Percentiles rank a stretch among this genome's conserved stretches.
phyloP scores from a whole-genome alignment of 192 early-diverging fungal species.

The Mortierella hygrophila region DNA sequence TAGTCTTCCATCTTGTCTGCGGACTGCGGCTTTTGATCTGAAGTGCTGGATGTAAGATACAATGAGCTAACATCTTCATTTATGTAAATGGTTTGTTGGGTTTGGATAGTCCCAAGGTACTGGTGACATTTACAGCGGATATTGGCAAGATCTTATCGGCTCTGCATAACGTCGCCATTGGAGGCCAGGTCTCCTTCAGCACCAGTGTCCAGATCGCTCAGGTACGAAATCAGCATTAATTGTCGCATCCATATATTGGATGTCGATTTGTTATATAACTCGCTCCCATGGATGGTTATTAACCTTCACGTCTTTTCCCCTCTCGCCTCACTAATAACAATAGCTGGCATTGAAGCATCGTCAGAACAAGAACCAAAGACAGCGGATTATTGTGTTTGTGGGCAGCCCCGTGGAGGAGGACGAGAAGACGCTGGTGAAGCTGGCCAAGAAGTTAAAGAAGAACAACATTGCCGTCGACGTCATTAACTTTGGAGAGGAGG shows the following conservation, averaged over 20 bases:
- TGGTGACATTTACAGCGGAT: slow-evolving; percentile 92
- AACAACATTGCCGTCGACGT: slow-evolving; percentile 97
- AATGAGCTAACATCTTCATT: background rate
- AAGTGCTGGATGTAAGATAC: no score
- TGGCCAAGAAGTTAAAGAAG: slow-evolving; percentile 98
- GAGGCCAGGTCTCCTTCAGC: slow-evolving; percentile 81
- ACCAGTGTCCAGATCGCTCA: slow-evolving; percentile 97
- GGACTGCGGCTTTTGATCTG: background rate
- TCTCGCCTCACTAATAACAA: background rate
- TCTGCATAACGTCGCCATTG: slow-evolving; percentile 81
- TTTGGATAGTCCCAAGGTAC: slow-evolving; percentile 83
- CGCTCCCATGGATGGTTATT: background rate
- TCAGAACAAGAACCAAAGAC: slow-evolving; percentile 96
- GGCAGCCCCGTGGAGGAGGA: slow-evolving; percentile 90
- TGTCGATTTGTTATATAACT: background rate
- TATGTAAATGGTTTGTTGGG: no score
- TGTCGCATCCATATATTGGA: background rate
- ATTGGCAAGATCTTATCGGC: slow-evolving; percentile 92
- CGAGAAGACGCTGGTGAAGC: slow-evolving; percentile 84
- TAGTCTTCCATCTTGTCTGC: background rate
- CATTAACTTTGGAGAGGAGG: slow-evolving; percentile 95
- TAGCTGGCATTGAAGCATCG: slow-evolving; percentile 95
- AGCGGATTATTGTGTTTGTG: slow-evolving; percentile 94
- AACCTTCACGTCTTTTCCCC: background rate
- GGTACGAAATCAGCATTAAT: slow-evolving; percentile 54